Base-by-base conservation (phyloP, 116 monocot genomes). In the Zostera marina region DNA sequence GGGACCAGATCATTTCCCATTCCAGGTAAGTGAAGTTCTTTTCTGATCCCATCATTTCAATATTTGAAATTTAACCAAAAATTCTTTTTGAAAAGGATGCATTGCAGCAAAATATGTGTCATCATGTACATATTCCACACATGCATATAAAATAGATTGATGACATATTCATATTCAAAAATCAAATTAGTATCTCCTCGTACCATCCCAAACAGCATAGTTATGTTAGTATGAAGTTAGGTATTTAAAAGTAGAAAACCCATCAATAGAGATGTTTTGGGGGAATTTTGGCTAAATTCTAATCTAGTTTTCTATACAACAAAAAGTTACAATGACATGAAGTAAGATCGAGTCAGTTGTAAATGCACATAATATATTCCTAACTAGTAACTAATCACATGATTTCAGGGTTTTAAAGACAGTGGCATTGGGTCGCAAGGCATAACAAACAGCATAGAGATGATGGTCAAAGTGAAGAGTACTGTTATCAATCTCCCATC, bases 371-470 rank as follows among this genome's bases (percentile, higher is more conserved):
- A 32, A 8, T 8, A 47, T 62, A 7, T 26, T 42, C 41, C 22
- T 64, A 21, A 53, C 13, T 41, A 53, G 9, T 64, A 21, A 53
- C 13, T 41, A 53, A 3, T 11, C 15, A 41, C 17, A 2, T 63
- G 5, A 46, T 53, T 67, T 26, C 68, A 94, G 94, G 94, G 94
- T 48, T 51, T 94, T 41, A 88, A 82, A 54, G 94, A 94, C 68
- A 94, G 94, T 41, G 94, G 94, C 41, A 94, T 94, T 59, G 94
- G 94, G 15, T 94, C 94, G 3, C 94, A 94, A 48, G 94, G 94
- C 21, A 88, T 94, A 25, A 94, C 94, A 24, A 94, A 94, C 73
- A 94, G 88, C 54, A 94, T 94, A 56, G 88, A 84, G 77, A 94
- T 94, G 94, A 94, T 94, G 94, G 75, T 73, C 0, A 94, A 88